A percentile compares a stretch with the other conserved stretches of the same genome.
These are phyloP conservation scores for Jaltomata sinuosa DNA, from an alignment of 257 asterid species.

Conservation along the genomic window DNA sequence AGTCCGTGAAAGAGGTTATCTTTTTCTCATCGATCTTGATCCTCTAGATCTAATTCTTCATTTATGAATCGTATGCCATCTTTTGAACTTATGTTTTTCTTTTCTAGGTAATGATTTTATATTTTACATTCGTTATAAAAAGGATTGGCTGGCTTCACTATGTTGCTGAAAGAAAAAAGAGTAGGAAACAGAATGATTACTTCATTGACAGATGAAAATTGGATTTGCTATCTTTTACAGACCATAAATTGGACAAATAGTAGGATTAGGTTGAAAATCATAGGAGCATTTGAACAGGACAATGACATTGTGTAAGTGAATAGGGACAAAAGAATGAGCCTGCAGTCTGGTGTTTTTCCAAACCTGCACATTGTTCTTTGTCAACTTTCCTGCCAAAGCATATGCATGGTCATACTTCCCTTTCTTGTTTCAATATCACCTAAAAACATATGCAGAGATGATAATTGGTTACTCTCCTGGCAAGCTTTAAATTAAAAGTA, in stretches of 20 bases:
- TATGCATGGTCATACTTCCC: neutral
- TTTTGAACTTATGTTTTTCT: neutral
- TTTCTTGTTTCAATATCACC: neutral
- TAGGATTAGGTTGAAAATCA: neutral
- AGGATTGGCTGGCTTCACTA: neutral
- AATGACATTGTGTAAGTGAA: neutral
- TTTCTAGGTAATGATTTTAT: neutral
- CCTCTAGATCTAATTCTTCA: neutral
- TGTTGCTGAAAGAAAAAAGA: neutral
- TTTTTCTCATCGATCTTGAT: neutral
- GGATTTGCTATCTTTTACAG: neutral
- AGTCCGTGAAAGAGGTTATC: conserved; percentile 67
- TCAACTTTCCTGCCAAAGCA: neutral
- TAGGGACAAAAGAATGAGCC: neutral
- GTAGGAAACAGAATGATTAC: neutral
- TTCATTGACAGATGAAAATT: neutral
- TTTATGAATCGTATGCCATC: neutral
- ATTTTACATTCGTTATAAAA: neutral
- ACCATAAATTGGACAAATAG: neutral
- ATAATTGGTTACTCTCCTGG: neutral
- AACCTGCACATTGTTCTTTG: neutral
- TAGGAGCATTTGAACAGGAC: neutral
- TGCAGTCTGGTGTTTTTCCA: neutral
- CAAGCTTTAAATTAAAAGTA: neutral
- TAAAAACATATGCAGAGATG: neutral